Base-by-base conservation (phyloP, 1,284 basidiomycete genomes). In the Bjerkandera adusta region DNA sequence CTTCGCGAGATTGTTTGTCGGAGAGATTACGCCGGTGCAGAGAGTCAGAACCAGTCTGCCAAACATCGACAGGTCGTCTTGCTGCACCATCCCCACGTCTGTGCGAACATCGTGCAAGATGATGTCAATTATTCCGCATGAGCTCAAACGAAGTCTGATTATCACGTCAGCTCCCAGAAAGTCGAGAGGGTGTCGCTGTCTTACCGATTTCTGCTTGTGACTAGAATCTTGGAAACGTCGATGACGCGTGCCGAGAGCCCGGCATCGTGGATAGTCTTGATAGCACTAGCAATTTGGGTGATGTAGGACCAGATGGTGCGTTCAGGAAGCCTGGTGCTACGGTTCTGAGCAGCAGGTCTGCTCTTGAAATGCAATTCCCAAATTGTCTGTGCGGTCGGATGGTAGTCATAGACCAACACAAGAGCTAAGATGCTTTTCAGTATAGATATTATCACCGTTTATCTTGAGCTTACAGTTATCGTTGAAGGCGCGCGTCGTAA, bases 271-370 rank as follows among this genome's bases (percentile, higher is more conserved):
- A 92, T 84, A 24, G 78, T 80, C 65, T 89, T 93, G 64, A 99
- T 80, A 0, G 91, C 94, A 53, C 81, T 86, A 2, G 89, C 85
- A 45, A 99, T 81, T 66, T 99, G 96, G 27, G 92, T 81, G 42
- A 97, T 81, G 61, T 96, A 99, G 13, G 88, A 89, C 96, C 97
- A 99, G 10, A 99, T 64, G 0, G 86, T 83, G n/a, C 85, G 75
- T 66, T 99, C 97, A 0, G 88, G 77, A 24, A 92, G 70, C 5
- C 68, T 69, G 48, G 57, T 53, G n/a, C n/a, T n/a, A n/a, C n/a
- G n/a, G 11, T 55, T 50, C 46, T 66, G 60, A 5, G 67, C 67
- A 34, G 75, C 73, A 10, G 72, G 64, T 36, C 74, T 70, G 21
- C 69, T 70, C 51, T 81, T 80, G 52, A 86, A 64, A 56, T 87